Evolutionary conservation across 2,329 filamentous ascomycete genomes (phyloP).

Genomic region (Aspergillus fischeri): DNA sequence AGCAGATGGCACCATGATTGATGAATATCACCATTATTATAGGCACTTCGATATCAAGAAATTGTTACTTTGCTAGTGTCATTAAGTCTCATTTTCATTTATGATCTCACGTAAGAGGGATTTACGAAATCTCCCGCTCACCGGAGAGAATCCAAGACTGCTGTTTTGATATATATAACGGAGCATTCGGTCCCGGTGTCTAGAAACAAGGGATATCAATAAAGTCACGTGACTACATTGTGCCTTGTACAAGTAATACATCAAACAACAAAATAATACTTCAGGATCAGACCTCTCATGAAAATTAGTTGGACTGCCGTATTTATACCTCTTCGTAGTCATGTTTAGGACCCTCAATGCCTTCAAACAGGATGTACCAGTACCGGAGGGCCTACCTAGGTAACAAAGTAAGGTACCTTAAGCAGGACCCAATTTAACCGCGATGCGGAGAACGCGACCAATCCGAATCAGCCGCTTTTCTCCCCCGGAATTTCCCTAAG

Average conservation of each 20-base stretch:
- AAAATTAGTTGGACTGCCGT: neutral
- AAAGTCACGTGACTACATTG: accelerated
- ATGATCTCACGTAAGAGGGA: neutral
- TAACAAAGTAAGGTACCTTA: neutral
- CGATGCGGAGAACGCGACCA: neutral
- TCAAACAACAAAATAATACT: neutral
- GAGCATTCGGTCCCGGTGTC: neutral
- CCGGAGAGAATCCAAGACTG: neutral
- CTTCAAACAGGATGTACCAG: neutral
- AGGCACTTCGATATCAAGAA: neutral
- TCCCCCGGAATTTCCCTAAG: constrained; percentile 18
- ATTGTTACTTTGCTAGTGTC: neutral
- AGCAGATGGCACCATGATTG: neutral
- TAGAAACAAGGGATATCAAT: neutral
- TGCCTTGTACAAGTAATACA: neutral
- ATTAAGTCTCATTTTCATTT: neutral
- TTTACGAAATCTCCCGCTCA: neutral
- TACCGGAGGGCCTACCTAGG: neutral
- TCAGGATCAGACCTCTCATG: neutral
- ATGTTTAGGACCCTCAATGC: too few species aligned
- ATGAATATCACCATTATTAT: neutral
- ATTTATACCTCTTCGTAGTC: neutral
- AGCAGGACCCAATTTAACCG: constrained; percentile 2
- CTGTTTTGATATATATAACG: neutral
- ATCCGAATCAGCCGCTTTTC: neutral